Evolutionary conservation across 257 asterid genomes (phyloP), one percentile per base, ranked within the genome.

Genomic region (Solanum phureja): DNA sequence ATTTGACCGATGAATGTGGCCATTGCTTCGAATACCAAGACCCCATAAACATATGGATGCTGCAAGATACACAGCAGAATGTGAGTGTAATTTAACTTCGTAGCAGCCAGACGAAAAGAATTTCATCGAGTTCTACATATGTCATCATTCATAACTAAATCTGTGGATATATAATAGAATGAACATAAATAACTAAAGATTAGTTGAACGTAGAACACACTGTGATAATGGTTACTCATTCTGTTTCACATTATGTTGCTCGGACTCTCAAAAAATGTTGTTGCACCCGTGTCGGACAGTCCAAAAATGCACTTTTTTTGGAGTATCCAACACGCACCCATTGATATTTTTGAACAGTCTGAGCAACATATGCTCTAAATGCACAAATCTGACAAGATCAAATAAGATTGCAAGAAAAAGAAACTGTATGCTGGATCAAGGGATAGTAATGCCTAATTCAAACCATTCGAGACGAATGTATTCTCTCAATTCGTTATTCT

Each of bases 1-100:
- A 94, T 94, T 92, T 95, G 98, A 83, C 98, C 98, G 0, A 95
- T 83, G 86, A 93, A 95, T 24, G 98, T 95, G 64, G 98, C 98
- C 98, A 95, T 94, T 85, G 98, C 97, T 91, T 95, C 98, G 68
- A 95, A 94, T 34, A 95, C 90, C 16, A 95, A 88, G 87, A 95
- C 98, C 4, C 94, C 95, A 1, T 95, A 95, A 8, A 95, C 95
- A 52, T 94, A 95, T 23, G 98, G 98, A 92, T 94, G 95, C 98
- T 94, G 95, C 94, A 91, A 68, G 62, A 14, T 38, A 12, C 18
- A 40, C 37, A 46, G 56, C 40, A 81, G 19, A 81, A 44, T 16
- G 16, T 13, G 2, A 44, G 68, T 77, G 7, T 24, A 24, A 42
- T 24, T 12, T 46, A 27, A 81, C 85, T 46, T 46, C 6, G 3